These are phyloP conservation scores for Starmerella bombi DNA, from an alignment of 805 yeast genomes.

Conservation along the genomic window DNA sequence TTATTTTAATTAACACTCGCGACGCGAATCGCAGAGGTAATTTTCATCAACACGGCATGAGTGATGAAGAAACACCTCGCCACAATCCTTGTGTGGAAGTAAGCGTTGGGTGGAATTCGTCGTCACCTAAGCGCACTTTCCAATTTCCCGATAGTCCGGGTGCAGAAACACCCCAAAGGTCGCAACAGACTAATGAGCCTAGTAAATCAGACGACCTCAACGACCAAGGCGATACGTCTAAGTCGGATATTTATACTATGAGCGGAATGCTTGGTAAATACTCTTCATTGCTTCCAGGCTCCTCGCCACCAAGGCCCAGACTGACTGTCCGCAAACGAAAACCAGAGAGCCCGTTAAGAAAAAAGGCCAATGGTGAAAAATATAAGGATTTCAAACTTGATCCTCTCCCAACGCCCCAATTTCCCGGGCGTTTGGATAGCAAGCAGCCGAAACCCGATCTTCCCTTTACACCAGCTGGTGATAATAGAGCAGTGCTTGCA, in stretches of 20 bases:
- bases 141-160: conserved; percentile 5
- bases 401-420: not conserved
- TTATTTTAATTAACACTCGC: too few relatives aligned
- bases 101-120: conserved; percentile 14
- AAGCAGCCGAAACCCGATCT: not conserved
- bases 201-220: too few relatives aligned
- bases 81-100: conserved; percentile 1
- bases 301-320: conserved; percentile 18
- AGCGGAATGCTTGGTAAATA: conserved; percentile 12
- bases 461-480: too few relatives aligned
- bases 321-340: conserved; percentile 3
- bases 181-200: too few relatives aligned
- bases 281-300: conserved; percentile 13
- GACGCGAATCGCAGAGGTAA: too few relatives aligned
- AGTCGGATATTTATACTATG: not conserved
- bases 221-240: conserved; percentile 1
- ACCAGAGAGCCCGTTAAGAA: conserved; percentile 4
- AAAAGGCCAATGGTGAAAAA: not conserved
- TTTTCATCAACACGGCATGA: too few relatives aligned
- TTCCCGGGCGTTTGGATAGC: not conserved
- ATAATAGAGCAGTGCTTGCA: too few relatives aligned
- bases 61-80: conserved; percentile 3
- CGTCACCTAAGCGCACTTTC: conserved; percentile 6
- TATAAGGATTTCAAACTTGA: not conserved
- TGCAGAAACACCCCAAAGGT: not conserved